Evolutionary conservation across 345 rosid species (phyloP).

Genomic region (Murraya koenigii): DNA sequence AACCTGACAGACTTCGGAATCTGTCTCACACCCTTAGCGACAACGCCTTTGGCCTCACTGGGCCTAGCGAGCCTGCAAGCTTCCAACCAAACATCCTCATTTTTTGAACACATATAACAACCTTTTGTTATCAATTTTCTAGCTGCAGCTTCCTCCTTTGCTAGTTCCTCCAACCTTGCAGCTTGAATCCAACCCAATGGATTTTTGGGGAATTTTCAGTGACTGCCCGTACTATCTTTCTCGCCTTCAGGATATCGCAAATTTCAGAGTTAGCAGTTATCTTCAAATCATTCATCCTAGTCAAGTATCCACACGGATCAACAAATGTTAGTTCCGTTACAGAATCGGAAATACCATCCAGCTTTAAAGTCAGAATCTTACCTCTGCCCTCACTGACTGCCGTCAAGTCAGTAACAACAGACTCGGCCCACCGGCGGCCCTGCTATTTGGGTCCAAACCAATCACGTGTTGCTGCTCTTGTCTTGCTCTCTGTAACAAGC

Average conservation of each 20-base stretch:
- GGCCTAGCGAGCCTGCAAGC: conserved; percentile 86
- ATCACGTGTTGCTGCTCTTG: conserved; percentile 91
- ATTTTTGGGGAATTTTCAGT: conserved; percentile 77
- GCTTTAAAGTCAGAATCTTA: conserved; percentile 77
- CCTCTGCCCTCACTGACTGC: conserved; percentile 98
- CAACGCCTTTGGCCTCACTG: conserved; percentile 83
- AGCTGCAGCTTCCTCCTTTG: conserved; percentile 78
- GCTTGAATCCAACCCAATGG: conserved; percentile 97
- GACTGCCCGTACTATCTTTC: conserved; percentile 76
- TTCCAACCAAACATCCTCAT: conserved; percentile 91
- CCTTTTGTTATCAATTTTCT: conserved; percentile 80
- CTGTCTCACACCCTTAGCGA: conserved; percentile 76
- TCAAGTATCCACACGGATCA: conserved; percentile 87
- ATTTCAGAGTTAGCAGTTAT: conserved; percentile 92
- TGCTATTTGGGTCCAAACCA: conserved; percentile 84
- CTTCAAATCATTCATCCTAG: conserved; percentile 89
- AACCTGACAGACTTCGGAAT: conserved; percentile 90
- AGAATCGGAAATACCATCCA: conserved; percentile 84
- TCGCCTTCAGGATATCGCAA: conserved; percentile 85
- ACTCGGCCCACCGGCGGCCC: conserved; percentile 73
- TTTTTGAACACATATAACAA: conserved; percentile 85
- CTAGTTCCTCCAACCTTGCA: conserved; percentile 94
- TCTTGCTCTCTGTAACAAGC: conserved; percentile 87
- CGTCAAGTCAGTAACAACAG: conserved; percentile 85
- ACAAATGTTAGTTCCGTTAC: conserved; percentile 84